Conservation (phyloP, 2,329 filamentous ascomycete species). For the Nemania sp. region DNA sequence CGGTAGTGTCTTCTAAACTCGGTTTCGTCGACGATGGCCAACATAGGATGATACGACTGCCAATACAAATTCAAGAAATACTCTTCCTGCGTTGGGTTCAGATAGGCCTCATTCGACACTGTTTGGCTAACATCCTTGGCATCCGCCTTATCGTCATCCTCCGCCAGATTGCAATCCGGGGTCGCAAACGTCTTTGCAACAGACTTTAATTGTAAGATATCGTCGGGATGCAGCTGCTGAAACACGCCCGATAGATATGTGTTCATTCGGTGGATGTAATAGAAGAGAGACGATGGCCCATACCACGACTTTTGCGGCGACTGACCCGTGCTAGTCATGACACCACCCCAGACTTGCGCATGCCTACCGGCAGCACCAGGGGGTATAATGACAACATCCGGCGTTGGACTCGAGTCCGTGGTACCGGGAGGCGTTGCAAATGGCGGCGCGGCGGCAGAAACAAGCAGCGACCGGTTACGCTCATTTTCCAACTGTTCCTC, state of each 20-base stretch:
- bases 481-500: slow-evolving; percentile 33
- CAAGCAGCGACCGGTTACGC: slow-evolving; percentile 10
- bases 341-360: slow-evolving; percentile 40
- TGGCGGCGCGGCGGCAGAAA: neutral
- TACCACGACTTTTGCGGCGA: slow-evolving; percentile 44
- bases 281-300: slow-evolving; percentile 48
- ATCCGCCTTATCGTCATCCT: slow-evolving; percentile 23
- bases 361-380: neutral
- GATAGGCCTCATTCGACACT: slow-evolving; percentile 32
- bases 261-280: slow-evolving; percentile 46
- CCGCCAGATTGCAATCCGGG: slow-evolving; percentile 26
- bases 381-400: slow-evolving; percentile 2
- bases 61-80: slow-evolving; percentile 52
- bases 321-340: slow-evolving; percentile 41
- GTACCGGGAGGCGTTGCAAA: slow-evolving; percentile 24
- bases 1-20: slow-evolving; percentile 50
- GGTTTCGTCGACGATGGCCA: slow-evolving; percentile 48
- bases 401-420: slow-evolving; percentile 16
- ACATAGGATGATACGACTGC: slow-evolving; percentile 48
- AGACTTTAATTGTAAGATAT: slow-evolving; percentile 39
- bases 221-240: slow-evolving; percentile 38
- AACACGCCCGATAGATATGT: slow-evolving; percentile 41
- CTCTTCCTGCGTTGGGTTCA: slow-evolving; percentile 49
- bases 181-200: slow-evolving; percentile 28
- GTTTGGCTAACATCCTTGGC: slow-evolving; percentile 19